Evolutionary conservation across 169 alveolate species (phyloP).

Genomic region (Plasmodium coatneyi): DNA sequence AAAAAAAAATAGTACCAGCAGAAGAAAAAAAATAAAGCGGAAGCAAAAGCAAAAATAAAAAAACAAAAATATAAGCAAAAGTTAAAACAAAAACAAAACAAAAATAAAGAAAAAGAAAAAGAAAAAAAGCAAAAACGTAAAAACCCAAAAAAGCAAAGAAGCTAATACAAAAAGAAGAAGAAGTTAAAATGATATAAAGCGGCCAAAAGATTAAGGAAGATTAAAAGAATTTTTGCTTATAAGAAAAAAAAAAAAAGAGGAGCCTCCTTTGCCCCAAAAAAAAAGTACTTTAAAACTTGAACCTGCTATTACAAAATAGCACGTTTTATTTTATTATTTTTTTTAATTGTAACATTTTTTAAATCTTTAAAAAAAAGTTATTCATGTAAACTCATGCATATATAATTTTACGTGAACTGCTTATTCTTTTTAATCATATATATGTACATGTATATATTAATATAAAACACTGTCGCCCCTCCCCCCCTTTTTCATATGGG

Average conservation of each 20-base stretch:
- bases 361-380: neutral
- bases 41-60: neutral
- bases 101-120: neutral
- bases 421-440: neutral
- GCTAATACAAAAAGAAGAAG: neutral
- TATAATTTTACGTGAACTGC: neutral
- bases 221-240: neutral
- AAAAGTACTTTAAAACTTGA: neutral
- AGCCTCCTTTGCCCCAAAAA: neutral
- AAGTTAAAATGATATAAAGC: neutral
- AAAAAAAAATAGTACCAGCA: neutral
- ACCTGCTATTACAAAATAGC: neutral
- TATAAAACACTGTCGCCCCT: neutral
- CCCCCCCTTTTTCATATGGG: neutral
- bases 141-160: neutral
- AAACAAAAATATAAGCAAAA: neutral
- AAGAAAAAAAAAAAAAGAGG: neutral
- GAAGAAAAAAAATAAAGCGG: neutral
- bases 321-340: neutral
- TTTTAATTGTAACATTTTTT: neutral
- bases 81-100: neutral
- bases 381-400: neutral
- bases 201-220: neutral
- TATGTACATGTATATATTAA: neutral
- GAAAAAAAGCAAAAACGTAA: neutral